Conservation (phyloP, 2,329 filamentous ascomycete species). For the Fusarium guadeloupense region DNA sequence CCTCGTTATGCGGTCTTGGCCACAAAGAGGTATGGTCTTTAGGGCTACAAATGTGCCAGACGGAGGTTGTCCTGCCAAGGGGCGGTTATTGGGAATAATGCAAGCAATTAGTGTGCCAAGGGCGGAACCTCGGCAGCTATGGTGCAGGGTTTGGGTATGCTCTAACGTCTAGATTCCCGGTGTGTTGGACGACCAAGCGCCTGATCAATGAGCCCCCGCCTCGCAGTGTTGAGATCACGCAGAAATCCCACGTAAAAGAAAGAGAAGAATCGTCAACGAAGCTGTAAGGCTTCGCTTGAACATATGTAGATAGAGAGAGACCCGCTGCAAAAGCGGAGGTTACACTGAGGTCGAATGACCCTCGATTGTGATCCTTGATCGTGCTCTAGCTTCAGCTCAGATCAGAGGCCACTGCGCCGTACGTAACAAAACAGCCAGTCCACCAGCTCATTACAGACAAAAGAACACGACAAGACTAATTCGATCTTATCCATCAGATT, state of each 20-base stretch:
- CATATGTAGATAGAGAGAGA: background rate
- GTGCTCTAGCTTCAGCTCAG: background rate
- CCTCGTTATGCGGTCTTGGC: constrained; percentile 25
- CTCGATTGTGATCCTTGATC: background rate
- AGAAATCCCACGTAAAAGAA: background rate
- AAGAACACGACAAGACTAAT: background rate
- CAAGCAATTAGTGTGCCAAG: constrained; percentile 18
- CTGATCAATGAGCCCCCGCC: constrained; percentile 21
- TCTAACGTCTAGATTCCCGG: constrained; percentile 1
- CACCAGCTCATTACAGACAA: background rate
- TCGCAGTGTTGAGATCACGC: background rate
- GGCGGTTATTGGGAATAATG: background rate
- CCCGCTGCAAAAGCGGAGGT: constrained; percentile 25
- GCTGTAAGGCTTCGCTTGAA: background rate
- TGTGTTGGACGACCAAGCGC: constrained; percentile 2
- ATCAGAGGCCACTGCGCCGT: background rate
- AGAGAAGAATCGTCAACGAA: background rate
- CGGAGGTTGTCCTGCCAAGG: constrained; percentile 19
- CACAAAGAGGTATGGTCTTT: constrained; percentile 19
- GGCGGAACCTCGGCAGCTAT: constrained; percentile 6
- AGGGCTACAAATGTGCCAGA: constrained; percentile 17
- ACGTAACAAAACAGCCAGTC: background rate
- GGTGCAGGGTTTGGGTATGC: constrained; percentile 11
- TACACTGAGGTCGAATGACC: background rate
- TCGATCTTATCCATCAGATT: constrained; percentile 40